Evolutionary conservation across 352 stramenopile species (phyloP).

Genomic region (Thalassiosira exigua): DNA sequence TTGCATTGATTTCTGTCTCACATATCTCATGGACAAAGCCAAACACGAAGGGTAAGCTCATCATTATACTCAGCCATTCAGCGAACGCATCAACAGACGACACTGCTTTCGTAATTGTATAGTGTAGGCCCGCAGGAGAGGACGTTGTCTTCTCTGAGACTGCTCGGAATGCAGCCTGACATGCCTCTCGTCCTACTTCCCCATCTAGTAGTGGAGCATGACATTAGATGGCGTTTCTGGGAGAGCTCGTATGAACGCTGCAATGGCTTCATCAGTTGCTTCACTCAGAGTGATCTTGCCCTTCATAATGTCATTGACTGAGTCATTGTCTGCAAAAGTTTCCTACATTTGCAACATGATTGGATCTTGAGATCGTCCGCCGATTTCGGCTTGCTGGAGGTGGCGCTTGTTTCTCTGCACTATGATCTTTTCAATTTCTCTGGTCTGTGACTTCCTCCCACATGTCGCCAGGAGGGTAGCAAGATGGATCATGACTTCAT

Average conservation of each 20-base stretch:
- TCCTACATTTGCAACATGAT: neutral
- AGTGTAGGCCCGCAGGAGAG: conserved; percentile 1
- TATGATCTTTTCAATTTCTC: conserved; percentile 16
- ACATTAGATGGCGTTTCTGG: neutral
- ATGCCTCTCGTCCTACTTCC: neutral
- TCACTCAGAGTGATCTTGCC: neutral
- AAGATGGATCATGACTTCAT: neutral
- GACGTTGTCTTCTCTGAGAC: conserved; percentile 12
- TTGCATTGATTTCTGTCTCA: conserved; percentile 32
- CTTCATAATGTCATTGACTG: neutral
- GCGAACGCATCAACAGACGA: neutral
- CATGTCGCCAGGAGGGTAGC: neutral
- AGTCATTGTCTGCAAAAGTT: neutral
- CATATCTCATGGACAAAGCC: conserved; percentile 27
- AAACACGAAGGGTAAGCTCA: conserved; percentile 27
- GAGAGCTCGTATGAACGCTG: neutral
- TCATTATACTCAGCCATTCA: conserved; percentile 18
- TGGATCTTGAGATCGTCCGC: neutral
- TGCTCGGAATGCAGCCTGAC: conserved; percentile 8
- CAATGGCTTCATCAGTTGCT: neutral
- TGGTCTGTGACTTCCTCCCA: neutral
- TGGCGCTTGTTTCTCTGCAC: conserved; percentile 25
- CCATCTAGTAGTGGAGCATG: neutral
- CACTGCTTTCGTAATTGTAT: conserved; percentile 29
- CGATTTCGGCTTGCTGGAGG: conserved; percentile 30